Evolutionary conservation across 176 grass and related monocot species (phyloP).

Genomic region (Tillandsia leiboldiana): DNA sequence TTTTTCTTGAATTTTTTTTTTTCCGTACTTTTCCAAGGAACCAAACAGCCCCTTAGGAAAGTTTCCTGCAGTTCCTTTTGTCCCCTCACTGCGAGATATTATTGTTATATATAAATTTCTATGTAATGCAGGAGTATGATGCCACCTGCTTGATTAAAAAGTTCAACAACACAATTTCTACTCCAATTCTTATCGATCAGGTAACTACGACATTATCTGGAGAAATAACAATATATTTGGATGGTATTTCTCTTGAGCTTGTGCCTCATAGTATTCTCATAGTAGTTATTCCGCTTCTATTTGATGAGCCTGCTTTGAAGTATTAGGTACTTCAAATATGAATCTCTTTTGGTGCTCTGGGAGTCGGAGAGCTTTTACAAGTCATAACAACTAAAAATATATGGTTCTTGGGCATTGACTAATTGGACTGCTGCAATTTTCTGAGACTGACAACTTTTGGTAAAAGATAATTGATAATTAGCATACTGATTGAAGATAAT

Average conservation of each 20-base stretch:
- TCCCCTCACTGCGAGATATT: not conserved
- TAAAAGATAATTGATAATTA: not conserved
- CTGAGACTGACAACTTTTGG: not conserved
- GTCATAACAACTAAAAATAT: not conserved
- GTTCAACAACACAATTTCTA: constrained; percentile 36
- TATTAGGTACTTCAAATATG: not conserved
- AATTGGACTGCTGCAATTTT: not conserved
- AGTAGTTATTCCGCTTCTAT: too few species aligned
- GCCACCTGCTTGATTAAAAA: constrained; percentile 68
- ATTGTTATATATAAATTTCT: constrained; percentile 9
- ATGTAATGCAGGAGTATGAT: constrained; percentile 62
- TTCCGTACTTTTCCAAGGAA: not conserved
- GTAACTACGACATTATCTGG: constrained; percentile 20
- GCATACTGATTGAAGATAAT: not conserved
- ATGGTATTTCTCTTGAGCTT: too few species aligned
- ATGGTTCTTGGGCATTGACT: not conserved
- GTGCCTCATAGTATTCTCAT: too few species aligned
- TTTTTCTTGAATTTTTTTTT: too few species aligned
- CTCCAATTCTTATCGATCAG: constrained; percentile 93
- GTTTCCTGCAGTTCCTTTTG: not conserved
- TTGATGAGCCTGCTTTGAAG: not conserved
- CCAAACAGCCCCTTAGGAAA: not conserved
- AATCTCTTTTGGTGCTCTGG: not conserved
- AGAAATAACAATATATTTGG: not conserved
- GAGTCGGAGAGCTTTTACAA: not conserved